phyloP scores from a whole-genome alignment of 2,329 filamentous ascomycete species.

The Coniochaeta prunicola region DNA sequence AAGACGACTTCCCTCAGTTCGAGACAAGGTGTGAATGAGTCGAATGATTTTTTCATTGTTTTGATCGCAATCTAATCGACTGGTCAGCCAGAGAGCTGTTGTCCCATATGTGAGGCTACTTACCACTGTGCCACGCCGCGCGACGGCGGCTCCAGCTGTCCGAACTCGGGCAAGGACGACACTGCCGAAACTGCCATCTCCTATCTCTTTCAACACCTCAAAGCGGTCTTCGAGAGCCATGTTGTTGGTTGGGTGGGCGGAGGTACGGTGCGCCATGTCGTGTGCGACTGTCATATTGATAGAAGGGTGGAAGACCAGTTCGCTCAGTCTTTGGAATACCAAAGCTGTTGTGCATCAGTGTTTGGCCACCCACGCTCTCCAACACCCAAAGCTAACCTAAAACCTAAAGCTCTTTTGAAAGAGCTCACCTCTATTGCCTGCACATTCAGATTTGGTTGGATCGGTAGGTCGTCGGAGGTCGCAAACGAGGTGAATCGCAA shows the following conservation, averaged over 20 bases:
- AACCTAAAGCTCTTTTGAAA: not conserved
- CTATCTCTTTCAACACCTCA: constrained; percentile 95
- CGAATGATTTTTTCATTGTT: constrained; percentile 99
- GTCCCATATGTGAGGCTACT: constrained; percentile 27
- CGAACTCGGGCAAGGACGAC: constrained; percentile 88
- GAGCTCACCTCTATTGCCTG: not conserved
- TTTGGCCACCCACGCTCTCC: not conserved
- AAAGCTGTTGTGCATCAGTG: not conserved
- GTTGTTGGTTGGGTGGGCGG: constrained; percentile 38
- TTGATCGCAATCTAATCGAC: constrained; percentile 82
- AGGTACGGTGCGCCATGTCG: constrained; percentile 62
- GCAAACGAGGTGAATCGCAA: not conserved
- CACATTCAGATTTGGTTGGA: not conserved
- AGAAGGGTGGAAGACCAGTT: not conserved
- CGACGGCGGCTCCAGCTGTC: constrained; percentile 80
- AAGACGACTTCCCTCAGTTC: constrained; percentile 97
- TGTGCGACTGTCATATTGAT: constrained; percentile 67
- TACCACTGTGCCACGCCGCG: constrained; percentile 88
- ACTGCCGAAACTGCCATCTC: constrained; percentile 97
- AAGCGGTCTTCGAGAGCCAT: constrained; percentile 85
- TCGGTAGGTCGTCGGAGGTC: not conserved
- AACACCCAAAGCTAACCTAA: not conserved
- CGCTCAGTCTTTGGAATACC: not conserved
- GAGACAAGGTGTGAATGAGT: constrained; percentile 81
- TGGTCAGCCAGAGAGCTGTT: not conserved